phyloP scores from a whole-genome alignment of 2,329 filamentous ascomycete species.

The Zopfia rhizophila region DNA sequence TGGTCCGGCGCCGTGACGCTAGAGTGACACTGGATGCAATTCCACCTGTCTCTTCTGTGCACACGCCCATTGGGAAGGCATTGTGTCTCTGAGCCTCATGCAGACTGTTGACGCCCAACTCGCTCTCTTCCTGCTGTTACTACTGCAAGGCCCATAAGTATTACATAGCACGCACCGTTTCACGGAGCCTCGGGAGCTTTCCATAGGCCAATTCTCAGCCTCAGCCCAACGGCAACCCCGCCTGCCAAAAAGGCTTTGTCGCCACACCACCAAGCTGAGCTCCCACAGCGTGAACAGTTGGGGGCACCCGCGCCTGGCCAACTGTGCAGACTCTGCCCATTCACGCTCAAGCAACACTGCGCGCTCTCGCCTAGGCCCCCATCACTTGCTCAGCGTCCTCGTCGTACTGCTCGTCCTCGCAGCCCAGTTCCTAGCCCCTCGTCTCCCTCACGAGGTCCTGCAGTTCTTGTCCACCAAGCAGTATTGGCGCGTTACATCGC shows the following conservation, averaged over 20 bases:
- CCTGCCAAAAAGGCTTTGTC: conserved; percentile 21
- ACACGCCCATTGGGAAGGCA: too few species aligned
- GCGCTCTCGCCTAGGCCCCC: conserved; percentile 30
- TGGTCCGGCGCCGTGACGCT: conserved; percentile 15
- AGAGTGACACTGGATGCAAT: conserved; percentile 8
- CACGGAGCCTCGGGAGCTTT: conserved; percentile 2
- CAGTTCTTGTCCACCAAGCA: conserved; percentile 37
- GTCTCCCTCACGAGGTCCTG: conserved; percentile 43
- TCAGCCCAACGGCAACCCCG: conserved; percentile 17
- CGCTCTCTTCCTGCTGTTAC: not conserved
- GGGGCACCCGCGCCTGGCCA: conserved; percentile 24
- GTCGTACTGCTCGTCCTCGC: conserved; percentile 47
- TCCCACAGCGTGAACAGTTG: conserved; percentile 22
- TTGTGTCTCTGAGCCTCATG: not conserved
- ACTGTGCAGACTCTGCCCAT: conserved; percentile 17
- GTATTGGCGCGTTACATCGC: conserved; percentile 34
- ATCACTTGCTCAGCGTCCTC: conserved; percentile 38
- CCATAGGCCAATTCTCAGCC: conserved; percentile 4
- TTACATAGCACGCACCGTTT: not conserved
- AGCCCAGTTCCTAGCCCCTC: conserved; percentile 49
- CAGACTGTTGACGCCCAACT: conserved; percentile 9
- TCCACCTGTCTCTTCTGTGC: too few species aligned
- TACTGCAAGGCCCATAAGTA: not conserved
- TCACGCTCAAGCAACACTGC: conserved; percentile 21
- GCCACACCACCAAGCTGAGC: conserved; percentile 19